These are phyloP conservation scores for Xylaria sp. DNA, from an alignment of 2,329 filamentous ascomycete species.

Conservation along the genomic window DNA sequence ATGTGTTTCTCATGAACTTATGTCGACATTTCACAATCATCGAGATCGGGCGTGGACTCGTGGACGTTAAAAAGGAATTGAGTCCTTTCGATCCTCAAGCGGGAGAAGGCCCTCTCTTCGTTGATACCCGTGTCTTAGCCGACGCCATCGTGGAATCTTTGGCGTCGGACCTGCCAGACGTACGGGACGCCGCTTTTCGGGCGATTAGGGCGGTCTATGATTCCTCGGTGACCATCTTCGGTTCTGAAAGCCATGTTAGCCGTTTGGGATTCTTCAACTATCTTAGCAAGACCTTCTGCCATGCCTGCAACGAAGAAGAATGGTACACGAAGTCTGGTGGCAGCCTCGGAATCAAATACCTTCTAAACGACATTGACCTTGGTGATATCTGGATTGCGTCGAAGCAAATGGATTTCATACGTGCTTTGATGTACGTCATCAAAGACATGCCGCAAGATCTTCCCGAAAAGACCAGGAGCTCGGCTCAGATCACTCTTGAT, in stretches of 20 bases:
- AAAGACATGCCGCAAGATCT: conserved; percentile 97
- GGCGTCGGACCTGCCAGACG: conserved; percentile 77
- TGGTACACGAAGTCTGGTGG: conserved; percentile 98
- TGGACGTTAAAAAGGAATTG: conserved; percentile 74
- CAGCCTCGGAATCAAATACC: conserved; percentile 83
- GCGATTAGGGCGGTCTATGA: conserved; percentile 79
- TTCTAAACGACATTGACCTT: conserved; percentile 83
- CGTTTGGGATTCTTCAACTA: conserved; percentile 83
- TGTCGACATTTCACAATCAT: conserved; percentile 90
- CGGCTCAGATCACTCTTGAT: conserved; percentile 82
- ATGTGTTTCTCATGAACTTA: conserved; percentile 74
- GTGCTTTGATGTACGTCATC: conserved; percentile 93
- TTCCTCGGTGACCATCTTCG: conserved; percentile 77
- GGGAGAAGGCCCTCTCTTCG: conserved; percentile 83
- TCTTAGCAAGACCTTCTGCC: conserved; percentile 82
- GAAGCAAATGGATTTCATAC: conserved; percentile 84
- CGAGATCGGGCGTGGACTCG: conserved; percentile 83
- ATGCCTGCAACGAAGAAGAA: conserved; percentile 95
- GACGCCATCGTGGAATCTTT: conserved; percentile 90
- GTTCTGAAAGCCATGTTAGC: conserved; percentile 69
- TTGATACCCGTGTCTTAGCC: conserved; percentile 84
- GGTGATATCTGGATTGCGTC: conserved; percentile 81
- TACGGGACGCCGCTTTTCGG: conserved; percentile 80
- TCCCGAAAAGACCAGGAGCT: conserved; percentile 82
- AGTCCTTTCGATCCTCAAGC: conserved; percentile 82